Conservation (phyloP, 2,329 filamentous ascomycete genomes). For the Ophiostoma angusticollis region DNA sequence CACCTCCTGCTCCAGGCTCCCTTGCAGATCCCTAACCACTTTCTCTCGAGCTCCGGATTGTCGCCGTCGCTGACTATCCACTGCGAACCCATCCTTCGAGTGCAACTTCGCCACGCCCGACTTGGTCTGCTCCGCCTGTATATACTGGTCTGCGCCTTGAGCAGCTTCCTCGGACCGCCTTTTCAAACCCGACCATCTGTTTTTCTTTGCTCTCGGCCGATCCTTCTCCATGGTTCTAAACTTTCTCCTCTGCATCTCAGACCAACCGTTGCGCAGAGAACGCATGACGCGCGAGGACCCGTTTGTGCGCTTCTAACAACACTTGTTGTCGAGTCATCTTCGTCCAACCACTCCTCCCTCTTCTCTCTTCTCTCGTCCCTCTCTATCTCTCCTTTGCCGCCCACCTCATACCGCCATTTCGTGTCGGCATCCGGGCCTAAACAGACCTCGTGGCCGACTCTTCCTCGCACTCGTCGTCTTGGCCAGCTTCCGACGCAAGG, state of each 20-base stretch:
- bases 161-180: constrained; percentile 8
- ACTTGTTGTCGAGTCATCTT: not conserved
- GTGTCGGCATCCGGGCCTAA: too few species aligned
- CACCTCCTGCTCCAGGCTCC: too few species aligned
- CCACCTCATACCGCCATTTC: constrained; percentile 1
- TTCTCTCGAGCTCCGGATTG: not conserved
- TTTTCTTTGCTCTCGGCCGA: constrained; percentile 1
- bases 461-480: too few species aligned
- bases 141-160: constrained; percentile 3
- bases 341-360: not conserved
- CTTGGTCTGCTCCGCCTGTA: not conserved
- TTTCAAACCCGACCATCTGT: not conserved
- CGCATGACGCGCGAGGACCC: not conserved
- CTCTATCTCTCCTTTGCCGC: not conserved
- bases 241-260: not conserved
- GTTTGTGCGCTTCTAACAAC: constrained; percentile 3
- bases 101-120: constrained; percentile 8
- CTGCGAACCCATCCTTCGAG: constrained; percentile 4
- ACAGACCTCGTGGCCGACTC: too few species aligned
- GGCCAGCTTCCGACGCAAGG: constrained; percentile 1
- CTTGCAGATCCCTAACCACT: too few species aligned
- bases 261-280: not conserved
- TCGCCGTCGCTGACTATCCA: too few species aligned
- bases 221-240: constrained; percentile 1
- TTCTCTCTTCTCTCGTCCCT: not conserved